phyloP scores from a whole-genome alignment of 805 yeast species.

The Schizosaccharomyces osmophilus region DNA sequence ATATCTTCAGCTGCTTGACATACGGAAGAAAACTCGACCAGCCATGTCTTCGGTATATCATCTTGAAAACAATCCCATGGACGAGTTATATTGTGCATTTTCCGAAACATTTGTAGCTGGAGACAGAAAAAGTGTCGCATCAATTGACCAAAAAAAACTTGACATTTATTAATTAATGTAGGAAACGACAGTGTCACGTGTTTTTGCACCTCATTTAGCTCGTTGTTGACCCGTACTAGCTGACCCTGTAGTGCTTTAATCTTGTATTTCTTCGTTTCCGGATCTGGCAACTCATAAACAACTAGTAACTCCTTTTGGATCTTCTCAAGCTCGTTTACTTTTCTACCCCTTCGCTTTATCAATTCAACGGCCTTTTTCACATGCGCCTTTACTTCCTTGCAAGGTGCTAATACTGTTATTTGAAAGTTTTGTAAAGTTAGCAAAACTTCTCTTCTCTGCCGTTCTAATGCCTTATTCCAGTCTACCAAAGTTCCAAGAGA shows the following conservation, averaged over 20 bases:
- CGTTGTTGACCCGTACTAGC: background rate
- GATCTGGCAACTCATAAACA: background rate
- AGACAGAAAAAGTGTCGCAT: background rate
- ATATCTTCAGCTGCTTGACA: background rate
- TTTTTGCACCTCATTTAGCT: background rate
- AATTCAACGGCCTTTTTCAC: background rate
- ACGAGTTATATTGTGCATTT: background rate
- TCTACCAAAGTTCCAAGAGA: background rate
- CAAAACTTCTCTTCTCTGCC: background rate
- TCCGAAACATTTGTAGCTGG: background rate
- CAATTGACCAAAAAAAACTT: background rate
- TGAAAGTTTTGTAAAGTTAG: background rate
- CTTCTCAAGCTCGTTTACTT: background rate
- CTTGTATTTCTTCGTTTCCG: background rate
- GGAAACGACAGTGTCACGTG: background rate
- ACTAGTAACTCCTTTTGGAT: background rate
- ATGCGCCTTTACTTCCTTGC: background rate
- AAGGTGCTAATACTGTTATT: background rate
- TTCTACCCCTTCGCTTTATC: background rate
- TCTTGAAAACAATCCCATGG: conserved; percentile 2
- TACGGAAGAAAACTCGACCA: background rate
- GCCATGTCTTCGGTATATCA: background rate
- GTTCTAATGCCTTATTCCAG: background rate
- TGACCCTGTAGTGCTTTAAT: background rate
- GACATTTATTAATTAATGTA: background rate